phyloP scores from a whole-genome alignment of 1,284 basidiomycete genomes.

The Anthracocystis walkeri region DNA sequence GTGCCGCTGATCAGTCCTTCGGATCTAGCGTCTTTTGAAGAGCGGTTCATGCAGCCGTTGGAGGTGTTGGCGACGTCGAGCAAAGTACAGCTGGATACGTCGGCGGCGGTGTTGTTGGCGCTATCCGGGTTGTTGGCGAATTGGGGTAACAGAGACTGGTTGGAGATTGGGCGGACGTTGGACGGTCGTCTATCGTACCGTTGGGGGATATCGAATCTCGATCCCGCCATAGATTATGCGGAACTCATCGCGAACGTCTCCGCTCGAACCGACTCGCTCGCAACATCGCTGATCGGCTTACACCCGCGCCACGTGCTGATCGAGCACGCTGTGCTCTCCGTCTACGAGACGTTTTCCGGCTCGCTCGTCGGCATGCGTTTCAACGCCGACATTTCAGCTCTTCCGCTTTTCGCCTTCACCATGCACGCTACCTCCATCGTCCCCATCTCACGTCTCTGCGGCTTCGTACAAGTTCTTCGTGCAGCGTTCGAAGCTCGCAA shows the following conservation, averaged over 20 bases:
- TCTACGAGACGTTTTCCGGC: constrained; percentile 38
- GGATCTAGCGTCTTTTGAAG: constrained; percentile 23
- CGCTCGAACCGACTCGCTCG: constrained; percentile 20
- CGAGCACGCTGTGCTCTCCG: constrained; percentile 36
- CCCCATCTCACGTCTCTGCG: constrained; percentile 48
- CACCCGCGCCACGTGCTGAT: constrained; percentile 33
- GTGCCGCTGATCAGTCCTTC: constrained; percentile 39
- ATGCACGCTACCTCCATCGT: constrained; percentile 40
- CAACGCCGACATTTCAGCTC: constrained; percentile 12
- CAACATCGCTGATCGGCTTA: constrained; percentile 22
- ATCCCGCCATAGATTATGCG: constrained; percentile 31
- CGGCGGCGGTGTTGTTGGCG: constrained; percentile 27
- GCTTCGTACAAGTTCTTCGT: constrained; percentile 41
- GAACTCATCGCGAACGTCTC: constrained; percentile 27
- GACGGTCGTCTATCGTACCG: constrained; percentile 32
- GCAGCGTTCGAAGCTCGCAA: constrained; percentile 35
- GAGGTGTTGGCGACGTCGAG: constrained; percentile 25
- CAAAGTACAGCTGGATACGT: constrained; percentile 30
- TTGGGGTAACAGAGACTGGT: constrained; percentile 42
- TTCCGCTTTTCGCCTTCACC: constrained; percentile 34
- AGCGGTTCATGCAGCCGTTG: constrained; percentile 31
- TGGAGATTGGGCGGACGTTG: constrained; percentile 25
- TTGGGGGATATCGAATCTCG: constrained; percentile 44
- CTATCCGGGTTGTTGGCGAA: constrained; percentile 25
- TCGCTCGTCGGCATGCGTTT: constrained; percentile 28